Evolutionary conservation across 2,329 filamentous ascomycete species (phyloP).

Genomic region (Aspergillus sojae): DNA sequence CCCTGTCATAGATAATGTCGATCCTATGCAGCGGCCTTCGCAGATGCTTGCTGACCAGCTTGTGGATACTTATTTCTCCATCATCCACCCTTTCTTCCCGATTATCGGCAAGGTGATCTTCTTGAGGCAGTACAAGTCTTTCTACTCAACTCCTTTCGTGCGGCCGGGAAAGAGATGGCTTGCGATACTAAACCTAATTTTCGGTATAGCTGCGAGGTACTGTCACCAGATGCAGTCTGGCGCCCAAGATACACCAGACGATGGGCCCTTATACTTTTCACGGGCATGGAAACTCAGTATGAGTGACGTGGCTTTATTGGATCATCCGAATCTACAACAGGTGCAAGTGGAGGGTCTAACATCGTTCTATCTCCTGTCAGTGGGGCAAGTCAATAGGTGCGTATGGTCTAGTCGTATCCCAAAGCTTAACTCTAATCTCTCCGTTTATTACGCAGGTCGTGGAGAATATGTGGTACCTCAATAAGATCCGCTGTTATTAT

Average conservation of each 20-base stretch:
- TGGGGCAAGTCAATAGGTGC: slow-evolving; percentile 48
- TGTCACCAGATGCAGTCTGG: slow-evolving; percentile 33
- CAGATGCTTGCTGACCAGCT: slow-evolving; percentile 42
- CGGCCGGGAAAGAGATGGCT: slow-evolving; percentile 44
- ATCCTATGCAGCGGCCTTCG: slow-evolving; percentile 40
- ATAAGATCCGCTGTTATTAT: slow-evolving; percentile 45
- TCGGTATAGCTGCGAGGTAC: slow-evolving; percentile 46
- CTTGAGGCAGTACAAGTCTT: slow-evolving; percentile 40
- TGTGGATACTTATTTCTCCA: slow-evolving; percentile 43
- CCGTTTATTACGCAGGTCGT: slow-evolving; percentile 35
- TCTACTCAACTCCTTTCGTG: slow-evolving; percentile 34
- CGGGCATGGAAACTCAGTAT: slow-evolving; percentile 45
- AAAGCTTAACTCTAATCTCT: not conserved
- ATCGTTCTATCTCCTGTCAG: slow-evolving; percentile 44
- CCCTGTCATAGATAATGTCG: slow-evolving; percentile 36
- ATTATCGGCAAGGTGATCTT: slow-evolving; percentile 46
- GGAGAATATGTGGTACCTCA: slow-evolving; percentile 45
- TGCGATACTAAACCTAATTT: slow-evolving; percentile 48
- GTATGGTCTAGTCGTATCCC: slow-evolving; percentile 2
- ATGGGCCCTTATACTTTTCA: slow-evolving; percentile 46
- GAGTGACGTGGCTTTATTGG: slow-evolving; percentile 37
- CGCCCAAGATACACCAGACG: slow-evolving; percentile 30
- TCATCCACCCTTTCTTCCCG: slow-evolving; percentile 46
- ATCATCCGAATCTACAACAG: slow-evolving; percentile 47
- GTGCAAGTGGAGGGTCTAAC: slow-evolving; percentile 47